Conservation (phyloP, 805 yeast species). For the Myxozyma vanderwaltii region DNA sequence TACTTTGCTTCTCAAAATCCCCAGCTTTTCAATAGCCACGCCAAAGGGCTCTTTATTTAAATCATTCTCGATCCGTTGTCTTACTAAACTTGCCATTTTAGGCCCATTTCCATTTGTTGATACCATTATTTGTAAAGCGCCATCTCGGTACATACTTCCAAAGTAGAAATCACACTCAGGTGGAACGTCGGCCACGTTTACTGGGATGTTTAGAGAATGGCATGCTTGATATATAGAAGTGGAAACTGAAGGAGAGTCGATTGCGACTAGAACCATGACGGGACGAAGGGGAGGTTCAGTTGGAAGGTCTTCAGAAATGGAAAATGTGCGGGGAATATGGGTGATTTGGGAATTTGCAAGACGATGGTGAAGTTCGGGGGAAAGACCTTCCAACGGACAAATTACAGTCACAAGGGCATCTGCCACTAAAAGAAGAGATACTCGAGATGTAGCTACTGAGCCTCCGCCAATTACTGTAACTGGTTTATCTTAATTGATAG, state of each 20-base stretch:
- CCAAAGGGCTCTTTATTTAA: conserved; percentile 24
- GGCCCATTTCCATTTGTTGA: conserved; percentile 85
- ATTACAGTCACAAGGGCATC: conserved; percentile 71
- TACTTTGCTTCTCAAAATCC: conserved; percentile 22
- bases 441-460: conserved; percentile 72
- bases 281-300: conserved; percentile 44
- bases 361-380: conserved; percentile 42
- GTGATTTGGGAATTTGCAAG: conserved; percentile 45
- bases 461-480: conserved; percentile 45
- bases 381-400: conserved; percentile 46
- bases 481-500: conserved; percentile 1
- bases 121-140: conserved; percentile 76
- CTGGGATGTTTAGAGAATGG: conserved; percentile 51
- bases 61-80: conserved; percentile 52
- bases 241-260: conserved; percentile 68
- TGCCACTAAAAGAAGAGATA: conserved; percentile 66
- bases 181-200: conserved; percentile 84
- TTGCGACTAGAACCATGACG: conserved; percentile 70
- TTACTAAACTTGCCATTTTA: conserved; percentile 64
- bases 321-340: conserved; percentile 41
- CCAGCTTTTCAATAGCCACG: conserved; percentile 28
- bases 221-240: conserved; percentile 57
- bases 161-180: conserved; percentile 82
- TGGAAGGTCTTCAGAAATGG: conserved; percentile 18
- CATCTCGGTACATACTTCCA: conserved; percentile 74